Conservation (phyloP, 176 grass and related monocot species). For the Carex myosuroides region DNA sequence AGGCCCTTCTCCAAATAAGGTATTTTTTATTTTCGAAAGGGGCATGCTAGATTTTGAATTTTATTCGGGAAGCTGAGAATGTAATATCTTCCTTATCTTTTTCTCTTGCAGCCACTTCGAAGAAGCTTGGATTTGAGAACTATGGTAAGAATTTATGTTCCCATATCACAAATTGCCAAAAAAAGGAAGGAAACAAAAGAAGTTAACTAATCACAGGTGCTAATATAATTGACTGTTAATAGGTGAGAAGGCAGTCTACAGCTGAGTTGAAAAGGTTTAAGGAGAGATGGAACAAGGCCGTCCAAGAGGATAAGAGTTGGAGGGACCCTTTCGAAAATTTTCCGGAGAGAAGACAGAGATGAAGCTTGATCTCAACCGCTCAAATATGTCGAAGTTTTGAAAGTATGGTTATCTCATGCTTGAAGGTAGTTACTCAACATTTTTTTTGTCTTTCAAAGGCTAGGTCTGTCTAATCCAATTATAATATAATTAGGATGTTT, state of each 20-base stretch:
- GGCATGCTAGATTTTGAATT: neutral
- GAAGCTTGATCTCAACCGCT: neutral
- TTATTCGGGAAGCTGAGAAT: neutral
- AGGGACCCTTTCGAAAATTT: slow-evolving; percentile 44
- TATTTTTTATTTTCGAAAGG: neutral
- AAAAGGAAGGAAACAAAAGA: neutral
- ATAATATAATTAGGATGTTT: neutral
- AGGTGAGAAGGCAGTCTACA: slow-evolving; percentile 93
- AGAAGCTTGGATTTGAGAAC: slow-evolving; percentile 83
- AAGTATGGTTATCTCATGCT: slow-evolving; percentile 1
- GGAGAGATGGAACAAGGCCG: slow-evolving; percentile 78
- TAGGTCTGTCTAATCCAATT: neutral
- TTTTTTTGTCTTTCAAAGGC: neutral
- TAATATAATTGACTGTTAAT: slow-evolving; percentile 12
- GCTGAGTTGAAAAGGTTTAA: slow-evolving; percentile 80
- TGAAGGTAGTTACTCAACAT: slow-evolving; percentile 2
- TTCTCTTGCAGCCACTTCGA: slow-evolving; percentile 34
- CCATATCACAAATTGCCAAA: neutral
- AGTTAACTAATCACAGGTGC: neutral
- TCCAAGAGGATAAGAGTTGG: slow-evolving; percentile 71
- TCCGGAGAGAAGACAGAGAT: neutral
- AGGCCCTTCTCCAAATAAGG: slow-evolving; percentile 72
- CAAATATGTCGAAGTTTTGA: neutral
- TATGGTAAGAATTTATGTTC: slow-evolving; percentile 37
- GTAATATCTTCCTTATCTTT: slow-evolving; percentile 5